These are phyloP conservation scores for Brachypodium distachyon DNA, from an alignment of 202 grass and related monocot species.

Conservation along the genomic window DNA sequence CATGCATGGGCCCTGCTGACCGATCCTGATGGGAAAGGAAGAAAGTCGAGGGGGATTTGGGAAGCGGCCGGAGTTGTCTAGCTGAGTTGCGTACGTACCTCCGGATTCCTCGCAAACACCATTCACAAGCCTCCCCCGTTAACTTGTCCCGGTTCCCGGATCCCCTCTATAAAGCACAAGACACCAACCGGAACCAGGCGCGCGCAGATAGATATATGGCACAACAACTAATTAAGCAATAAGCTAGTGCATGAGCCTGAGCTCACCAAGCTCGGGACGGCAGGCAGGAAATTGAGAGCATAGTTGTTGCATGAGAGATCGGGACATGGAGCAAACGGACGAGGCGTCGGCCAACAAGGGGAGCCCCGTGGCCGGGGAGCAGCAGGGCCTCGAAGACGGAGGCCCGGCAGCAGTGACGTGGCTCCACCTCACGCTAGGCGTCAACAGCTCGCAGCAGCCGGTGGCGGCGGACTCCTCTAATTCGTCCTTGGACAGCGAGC, in stretches of 20 bases:
- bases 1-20: constrained; percentile 27
- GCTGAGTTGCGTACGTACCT: neutral
- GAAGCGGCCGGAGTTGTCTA: neutral
- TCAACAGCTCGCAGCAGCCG: neutral
- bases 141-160: constrained; percentile 18
- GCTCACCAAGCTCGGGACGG: neutral
- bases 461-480: constrained; percentile 15
- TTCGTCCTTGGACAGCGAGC: constrained; percentile 17
- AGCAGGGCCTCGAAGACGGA: neutral
- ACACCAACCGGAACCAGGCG: neutral
- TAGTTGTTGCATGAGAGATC: constrained; percentile 11
- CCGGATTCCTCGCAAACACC: constrained; percentile 35
- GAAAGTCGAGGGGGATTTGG: constrained; percentile 16
- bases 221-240: neutral
- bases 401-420: constrained; percentile 18
- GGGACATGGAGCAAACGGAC: constrained; percentile 18
- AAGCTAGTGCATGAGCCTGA: neutral
- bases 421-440: constrained; percentile 58
- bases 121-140: constrained; percentile 26
- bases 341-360: constrained; percentile 30
- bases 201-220: neutral
- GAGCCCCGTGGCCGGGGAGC: neutral
- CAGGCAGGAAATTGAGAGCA: neutral
- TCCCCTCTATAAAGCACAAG: constrained; percentile 27
- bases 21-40: constrained; percentile 23